Evolutionary conservation across 2,329 filamentous ascomycete species (phyloP).

Genomic region (Alternaria postmessia): DNA sequence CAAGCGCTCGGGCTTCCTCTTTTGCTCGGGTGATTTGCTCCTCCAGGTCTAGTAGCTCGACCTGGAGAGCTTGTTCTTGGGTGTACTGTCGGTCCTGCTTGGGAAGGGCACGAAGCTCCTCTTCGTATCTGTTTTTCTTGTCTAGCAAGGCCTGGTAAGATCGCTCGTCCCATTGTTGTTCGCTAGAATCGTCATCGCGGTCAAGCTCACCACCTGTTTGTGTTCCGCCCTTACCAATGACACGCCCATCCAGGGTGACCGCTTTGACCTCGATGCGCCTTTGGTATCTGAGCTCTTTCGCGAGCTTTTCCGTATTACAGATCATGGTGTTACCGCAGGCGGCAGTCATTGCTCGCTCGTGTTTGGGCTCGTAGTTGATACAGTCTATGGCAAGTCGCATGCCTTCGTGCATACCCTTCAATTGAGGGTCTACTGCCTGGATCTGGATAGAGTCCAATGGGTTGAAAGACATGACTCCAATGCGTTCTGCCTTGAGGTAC

Average conservation of each 20-base stretch:
- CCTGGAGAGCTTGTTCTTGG: conserved; percentile 82
- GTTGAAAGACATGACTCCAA: conserved; percentile 90
- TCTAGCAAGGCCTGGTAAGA: conserved; percentile 87
- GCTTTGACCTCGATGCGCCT: conserved; percentile 89
- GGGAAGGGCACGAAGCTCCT: conserved; percentile 81
- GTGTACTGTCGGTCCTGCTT: conserved; percentile 76
- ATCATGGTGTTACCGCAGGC: conserved; percentile 95
- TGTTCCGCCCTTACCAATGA: conserved; percentile 94
- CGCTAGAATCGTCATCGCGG: conserved; percentile 68
- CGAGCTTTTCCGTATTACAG: conserved; percentile 85
- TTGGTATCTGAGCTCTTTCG: conserved; percentile 88
- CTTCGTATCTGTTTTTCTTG: conserved; percentile 76
- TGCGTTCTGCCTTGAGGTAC: conserved; percentile 89
- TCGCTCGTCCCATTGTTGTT: conserved; percentile 86
- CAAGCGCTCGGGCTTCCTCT: conserved; percentile 78
- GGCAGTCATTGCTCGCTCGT: conserved; percentile 92
- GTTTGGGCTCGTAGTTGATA: conserved; percentile 87
- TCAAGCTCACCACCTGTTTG: conserved; percentile 94
- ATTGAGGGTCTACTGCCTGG: conserved; percentile 84
- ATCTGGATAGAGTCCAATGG: conserved; percentile 98
- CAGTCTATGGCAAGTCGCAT: conserved; percentile 92
- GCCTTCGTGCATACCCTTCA: conserved; percentile 87
- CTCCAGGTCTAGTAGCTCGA: conserved; percentile 80
- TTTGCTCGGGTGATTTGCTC: conserved; percentile 75
- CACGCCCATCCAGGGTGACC: conserved; percentile 91